Conservation (phyloP, 768 basidiomycete genomes). For the Calocybe indica region DNA sequence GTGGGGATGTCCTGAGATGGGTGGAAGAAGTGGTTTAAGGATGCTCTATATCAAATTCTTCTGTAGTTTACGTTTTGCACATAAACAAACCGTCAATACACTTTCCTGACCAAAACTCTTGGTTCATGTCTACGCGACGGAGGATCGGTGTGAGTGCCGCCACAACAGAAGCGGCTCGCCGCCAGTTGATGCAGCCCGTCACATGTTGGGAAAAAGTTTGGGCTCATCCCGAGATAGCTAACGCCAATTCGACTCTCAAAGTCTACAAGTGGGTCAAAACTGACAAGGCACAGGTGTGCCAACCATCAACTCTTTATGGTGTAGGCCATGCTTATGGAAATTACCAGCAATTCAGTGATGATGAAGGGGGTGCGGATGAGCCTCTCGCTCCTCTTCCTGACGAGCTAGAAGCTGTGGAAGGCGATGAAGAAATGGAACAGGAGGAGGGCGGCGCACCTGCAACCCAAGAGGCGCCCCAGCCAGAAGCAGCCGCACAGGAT, state of each 20-base stretch:
- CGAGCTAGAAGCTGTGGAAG: slow-evolving; percentile 71
- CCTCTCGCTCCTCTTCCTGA: slow-evolving; percentile 76
- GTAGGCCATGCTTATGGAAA: neutral
- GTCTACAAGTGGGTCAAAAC: slow-evolving; percentile 78
- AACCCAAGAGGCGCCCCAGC: slow-evolving; percentile 27
- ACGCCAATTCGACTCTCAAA: slow-evolving; percentile 54
- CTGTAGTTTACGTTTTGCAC: too few relatives aligned
- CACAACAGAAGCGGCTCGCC: slow-evolving; percentile 73
- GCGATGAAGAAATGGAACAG: slow-evolving; percentile 70
- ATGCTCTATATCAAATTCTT: neutral
- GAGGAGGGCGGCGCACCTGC: slow-evolving; percentile 47
- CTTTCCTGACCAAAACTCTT: neutral
- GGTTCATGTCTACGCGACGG: slow-evolving; percentile 61
- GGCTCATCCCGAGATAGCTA: slow-evolving; percentile 51
- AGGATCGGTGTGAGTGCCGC: slow-evolving; percentile 74
- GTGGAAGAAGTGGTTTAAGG: slow-evolving; percentile 38
- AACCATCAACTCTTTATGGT: neutral
- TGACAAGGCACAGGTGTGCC: slow-evolving; percentile 65
- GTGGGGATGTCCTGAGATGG: slow-evolving; percentile 46
- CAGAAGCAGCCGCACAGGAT: slow-evolving; percentile 25
- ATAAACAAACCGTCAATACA: too few relatives aligned
- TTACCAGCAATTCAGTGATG: slow-evolving; percentile 79
- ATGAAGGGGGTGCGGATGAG: slow-evolving; percentile 74
- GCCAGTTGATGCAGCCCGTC: slow-evolving; percentile 88
- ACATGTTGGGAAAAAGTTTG: slow-evolving; percentile 80